Evolutionary conservation across 306 rosid genomes (phyloP).

Genomic region (Trifolium subterraneum): DNA sequence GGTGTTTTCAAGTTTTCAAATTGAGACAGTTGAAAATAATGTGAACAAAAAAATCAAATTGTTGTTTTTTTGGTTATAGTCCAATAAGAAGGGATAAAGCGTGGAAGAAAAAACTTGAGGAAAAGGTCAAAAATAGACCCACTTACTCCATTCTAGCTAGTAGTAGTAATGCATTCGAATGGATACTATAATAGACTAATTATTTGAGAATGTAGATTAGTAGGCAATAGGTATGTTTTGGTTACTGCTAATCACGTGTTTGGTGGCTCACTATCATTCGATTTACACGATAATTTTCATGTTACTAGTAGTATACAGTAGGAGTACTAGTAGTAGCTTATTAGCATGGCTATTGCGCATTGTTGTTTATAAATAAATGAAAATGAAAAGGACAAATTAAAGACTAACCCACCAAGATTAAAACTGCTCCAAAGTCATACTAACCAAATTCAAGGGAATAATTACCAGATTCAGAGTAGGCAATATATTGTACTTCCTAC

Average conservation of each 20-base stretch:
- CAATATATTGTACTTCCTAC: too few species aligned
- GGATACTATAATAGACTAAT: slow-evolving; percentile 32
- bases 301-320: too few species aligned
- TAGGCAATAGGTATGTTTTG: slow-evolving; percentile 39
- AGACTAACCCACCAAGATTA: slow-evolving; percentile 47
- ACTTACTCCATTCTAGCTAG: slow-evolving; percentile 20
- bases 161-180: slow-evolving; percentile 18
- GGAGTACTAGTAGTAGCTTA: too few species aligned
- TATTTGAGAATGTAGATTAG: slow-evolving; percentile 39
- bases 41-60: slow-evolving; percentile 25
- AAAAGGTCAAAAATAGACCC: slow-evolving; percentile 41
- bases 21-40: slow-evolving; percentile 36
- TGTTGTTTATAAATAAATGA: too few species aligned
- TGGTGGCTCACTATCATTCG: slow-evolving; percentile 49
- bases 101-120: neutral
- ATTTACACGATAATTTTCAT: slow-evolving; percentile 38
- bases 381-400: slow-evolving; percentile 37
- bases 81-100: slow-evolving; percentile 18
- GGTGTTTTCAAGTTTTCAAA: slow-evolving; percentile 45
- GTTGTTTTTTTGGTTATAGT: neutral
- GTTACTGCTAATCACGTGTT: slow-evolving; percentile 44
- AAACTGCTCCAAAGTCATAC: slow-evolving; percentile 19
- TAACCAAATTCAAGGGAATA: neutral
- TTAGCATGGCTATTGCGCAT: too few species aligned
- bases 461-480: neutral